Evolutionary conservation across 129 eudicot genomes (phyloP).

Genomic region (Pseudognaphalium luteoalbum): DNA sequence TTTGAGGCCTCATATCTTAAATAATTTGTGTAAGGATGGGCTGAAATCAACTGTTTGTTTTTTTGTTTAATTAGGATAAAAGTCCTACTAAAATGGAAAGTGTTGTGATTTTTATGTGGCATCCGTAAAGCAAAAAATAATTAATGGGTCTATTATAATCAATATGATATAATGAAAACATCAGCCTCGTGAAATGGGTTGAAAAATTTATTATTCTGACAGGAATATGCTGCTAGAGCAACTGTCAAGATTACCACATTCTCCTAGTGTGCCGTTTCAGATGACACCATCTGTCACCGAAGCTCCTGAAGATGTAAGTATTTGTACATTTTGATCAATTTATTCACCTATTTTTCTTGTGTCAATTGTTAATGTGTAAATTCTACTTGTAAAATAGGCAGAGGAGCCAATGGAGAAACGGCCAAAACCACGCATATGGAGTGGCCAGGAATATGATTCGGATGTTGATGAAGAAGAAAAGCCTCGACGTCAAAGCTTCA

Average conservation of each 20-base stretch:
- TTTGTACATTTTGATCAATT: background rate
- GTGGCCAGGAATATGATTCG: constrained; percentile 70
- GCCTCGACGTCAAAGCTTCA: constrained; percentile 42
- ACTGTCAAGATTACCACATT: constrained; percentile 70
- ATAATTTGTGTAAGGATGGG: too few species aligned
- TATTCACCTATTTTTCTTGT: background rate
- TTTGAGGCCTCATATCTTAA: too few species aligned
- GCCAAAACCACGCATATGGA: constrained; percentile 81
- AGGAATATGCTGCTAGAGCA: constrained; percentile 91
- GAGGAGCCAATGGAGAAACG: constrained; percentile 72
- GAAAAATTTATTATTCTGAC: background rate
- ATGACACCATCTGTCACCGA: constrained; percentile 61
- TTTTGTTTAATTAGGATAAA: too few species aligned
- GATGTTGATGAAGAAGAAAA: constrained; percentile 63
- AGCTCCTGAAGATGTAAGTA: constrained; percentile 79
- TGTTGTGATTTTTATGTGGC: too few species aligned
- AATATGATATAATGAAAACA: background rate
- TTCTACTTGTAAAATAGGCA: constrained; percentile 27
- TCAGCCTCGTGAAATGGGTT: too few species aligned
- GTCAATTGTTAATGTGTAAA: background rate
- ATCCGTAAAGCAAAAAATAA: too few species aligned
- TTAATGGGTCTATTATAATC: background rate
- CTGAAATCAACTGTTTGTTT: too few species aligned
- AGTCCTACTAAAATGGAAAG: too few species aligned
- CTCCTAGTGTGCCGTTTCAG: constrained; percentile 89